Conservation (phyloP, 2,329 filamentous ascomycete genomes). For the Trichoderma cornu-damae region DNA sequence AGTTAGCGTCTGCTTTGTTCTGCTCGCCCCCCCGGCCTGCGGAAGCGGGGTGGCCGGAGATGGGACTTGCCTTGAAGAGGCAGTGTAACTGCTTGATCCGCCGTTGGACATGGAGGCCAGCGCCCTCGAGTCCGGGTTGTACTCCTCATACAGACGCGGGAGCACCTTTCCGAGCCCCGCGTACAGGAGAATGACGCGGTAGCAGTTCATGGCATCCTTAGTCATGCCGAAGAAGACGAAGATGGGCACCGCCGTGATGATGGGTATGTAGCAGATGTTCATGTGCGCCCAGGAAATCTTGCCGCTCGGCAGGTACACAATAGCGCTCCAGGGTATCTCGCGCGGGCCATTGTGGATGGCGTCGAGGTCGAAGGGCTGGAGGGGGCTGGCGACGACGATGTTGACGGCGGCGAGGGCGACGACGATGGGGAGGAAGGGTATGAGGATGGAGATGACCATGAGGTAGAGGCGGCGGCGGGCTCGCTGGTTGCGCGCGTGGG, state of each 20-base stretch:
- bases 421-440: slow-evolving; percentile 48
- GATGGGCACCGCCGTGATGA: slow-evolving; percentile 44
- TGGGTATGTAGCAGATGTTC: slow-evolving; percentile 46
- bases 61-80: slow-evolving; percentile 16
- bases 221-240: slow-evolving; percentile 53
- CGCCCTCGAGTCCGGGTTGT: slow-evolving; percentile 33
- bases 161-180: slow-evolving; percentile 43
- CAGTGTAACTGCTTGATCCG: neutral
- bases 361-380: slow-evolving; percentile 39
- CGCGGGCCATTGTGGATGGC: slow-evolving; percentile 37
- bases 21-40: no score
- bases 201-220: slow-evolving; percentile 48
- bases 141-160: slow-evolving; percentile 38
- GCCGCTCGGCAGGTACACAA: slow-evolving; percentile 43
- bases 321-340: slow-evolving; percentile 40
- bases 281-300: slow-evolving; percentile 36
- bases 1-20: neutral
- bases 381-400: slow-evolving; percentile 29
- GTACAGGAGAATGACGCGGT: slow-evolving; percentile 37
- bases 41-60: no score
- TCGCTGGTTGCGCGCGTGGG: slow-evolving; percentile 41
- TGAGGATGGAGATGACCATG: slow-evolving; percentile 48
- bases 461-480: slow-evolving; percentile 51
- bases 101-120: slow-evolving; percentile 14
- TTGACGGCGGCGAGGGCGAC: slow-evolving; percentile 40